phyloP scores from a whole-genome alignment of 768 basidiomycete species.

The Tulasnella sp. region DNA sequence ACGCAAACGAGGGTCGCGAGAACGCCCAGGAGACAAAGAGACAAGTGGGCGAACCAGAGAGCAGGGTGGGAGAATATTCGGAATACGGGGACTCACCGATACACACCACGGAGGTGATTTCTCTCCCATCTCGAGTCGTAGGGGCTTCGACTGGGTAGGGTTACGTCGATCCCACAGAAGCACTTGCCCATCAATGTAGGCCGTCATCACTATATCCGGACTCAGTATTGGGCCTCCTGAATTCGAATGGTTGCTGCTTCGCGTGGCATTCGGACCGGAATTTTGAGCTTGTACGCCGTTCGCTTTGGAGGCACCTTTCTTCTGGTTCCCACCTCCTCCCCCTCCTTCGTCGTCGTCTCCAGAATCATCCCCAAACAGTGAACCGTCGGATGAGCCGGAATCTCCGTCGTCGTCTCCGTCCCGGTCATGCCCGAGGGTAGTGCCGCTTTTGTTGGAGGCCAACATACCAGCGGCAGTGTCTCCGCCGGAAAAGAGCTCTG shows the following conservation, averaged over 20 bases:
- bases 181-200: slow-evolving; percentile 87
- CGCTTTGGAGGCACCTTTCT: slow-evolving; percentile 27
- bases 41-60: background rate
- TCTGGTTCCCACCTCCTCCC: slow-evolving; percentile 48
- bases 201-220: slow-evolving; percentile 79
- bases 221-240: slow-evolving; percentile 47
- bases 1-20: slow-evolving; percentile 6
- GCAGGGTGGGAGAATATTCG: slow-evolving; percentile 9
- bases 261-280: slow-evolving; percentile 15
- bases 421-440: slow-evolving; percentile 1
- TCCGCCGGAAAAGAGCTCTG: slow-evolving; percentile 8
- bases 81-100: slow-evolving; percentile 56
- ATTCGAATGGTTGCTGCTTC: background rate
- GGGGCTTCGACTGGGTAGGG: slow-evolving; percentile 47
- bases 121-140: slow-evolving; percentile 82
- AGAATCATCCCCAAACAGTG: slow-evolving; percentile 52
- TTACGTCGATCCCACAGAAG: slow-evolving; percentile 86
- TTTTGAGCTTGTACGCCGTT: slow-evolving; percentile 16
- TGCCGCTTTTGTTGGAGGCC: slow-evolving; percentile 10
- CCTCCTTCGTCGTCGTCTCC: slow-evolving; percentile 71
- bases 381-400: slow-evolving; percentile 80
- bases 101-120: slow-evolving; percentile 95
- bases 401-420: slow-evolving; percentile 48
- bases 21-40: background rate
- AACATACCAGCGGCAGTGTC: background rate